Evolutionary conservation across 2,329 filamentous ascomycete genomes (phyloP).

Genomic region (Trichophyton equinum): DNA sequence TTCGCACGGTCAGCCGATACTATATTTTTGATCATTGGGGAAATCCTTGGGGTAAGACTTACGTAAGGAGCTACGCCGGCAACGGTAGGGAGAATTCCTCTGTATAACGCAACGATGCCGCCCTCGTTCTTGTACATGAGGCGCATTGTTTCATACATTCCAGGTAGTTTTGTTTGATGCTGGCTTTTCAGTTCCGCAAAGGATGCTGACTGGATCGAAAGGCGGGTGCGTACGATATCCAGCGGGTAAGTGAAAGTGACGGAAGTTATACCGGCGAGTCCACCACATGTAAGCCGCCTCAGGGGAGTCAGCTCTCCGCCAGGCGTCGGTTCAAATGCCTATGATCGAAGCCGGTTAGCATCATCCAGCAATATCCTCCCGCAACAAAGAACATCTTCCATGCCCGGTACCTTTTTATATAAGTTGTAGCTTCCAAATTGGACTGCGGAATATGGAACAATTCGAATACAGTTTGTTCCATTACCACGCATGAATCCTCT

Average conservation of each 20-base stretch:
- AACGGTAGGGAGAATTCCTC: conserved; percentile 85
- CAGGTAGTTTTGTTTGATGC: conserved; percentile 52
- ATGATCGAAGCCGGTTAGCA: not conserved
- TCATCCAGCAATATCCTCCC: not conserved
- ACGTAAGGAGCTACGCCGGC: conserved; percentile 93
- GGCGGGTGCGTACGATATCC: conserved; percentile 87
- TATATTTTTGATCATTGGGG: not conserved
- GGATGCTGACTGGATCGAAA: conserved; percentile 95
- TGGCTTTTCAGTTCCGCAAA: conserved; percentile 61
- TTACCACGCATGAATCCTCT: conserved; percentile 95
- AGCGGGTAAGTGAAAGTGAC: conserved; percentile 92
- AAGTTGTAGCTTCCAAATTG: conserved; percentile 98
- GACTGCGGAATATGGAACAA: conserved; percentile 94
- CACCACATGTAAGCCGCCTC: conserved; percentile 75
- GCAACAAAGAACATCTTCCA: not conserved
- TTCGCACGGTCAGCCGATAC: conserved; percentile 14
- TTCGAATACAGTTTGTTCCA: conserved; percentile 95
- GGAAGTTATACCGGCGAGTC: conserved; percentile 84
- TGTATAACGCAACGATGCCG: conserved; percentile 72
- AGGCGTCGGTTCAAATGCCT: conserved; percentile 48
- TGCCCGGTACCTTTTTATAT: conserved; percentile 67
- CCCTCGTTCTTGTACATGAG: conserved; percentile 88
- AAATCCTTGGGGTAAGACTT: conserved; percentile 18
- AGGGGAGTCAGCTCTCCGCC: conserved; percentile 62
- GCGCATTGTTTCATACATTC: conserved; percentile 77